These are phyloP conservation scores for Tolypocladium amazonense DNA, from an alignment of 2,329 filamentous ascomycete genomes.

Conservation along the genomic window DNA sequence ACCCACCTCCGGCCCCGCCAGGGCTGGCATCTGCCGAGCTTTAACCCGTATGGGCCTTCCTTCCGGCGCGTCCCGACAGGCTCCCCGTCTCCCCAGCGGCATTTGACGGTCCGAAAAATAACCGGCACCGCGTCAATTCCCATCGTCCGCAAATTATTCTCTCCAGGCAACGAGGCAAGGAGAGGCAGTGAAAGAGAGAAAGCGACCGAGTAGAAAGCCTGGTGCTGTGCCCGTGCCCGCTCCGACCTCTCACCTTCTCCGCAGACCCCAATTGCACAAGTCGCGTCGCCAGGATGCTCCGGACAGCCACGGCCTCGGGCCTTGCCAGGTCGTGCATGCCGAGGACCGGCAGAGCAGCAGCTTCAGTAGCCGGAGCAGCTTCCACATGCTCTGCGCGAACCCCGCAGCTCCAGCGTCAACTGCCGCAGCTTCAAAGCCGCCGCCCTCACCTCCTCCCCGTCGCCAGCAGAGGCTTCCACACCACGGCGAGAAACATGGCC, in stretches of 20 bases:
- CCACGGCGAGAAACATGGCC: constrained; percentile 13
- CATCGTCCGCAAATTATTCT: too few relatives aligned
- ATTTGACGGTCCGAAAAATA: too few relatives aligned
- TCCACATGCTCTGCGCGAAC: background rate
- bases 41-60: too few relatives aligned
- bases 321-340: too few relatives aligned
- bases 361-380: background rate
- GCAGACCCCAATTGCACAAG: background rate
- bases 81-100: too few relatives aligned
- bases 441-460: background rate
- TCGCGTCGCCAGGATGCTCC: background rate
- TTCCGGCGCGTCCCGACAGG: too few relatives aligned
- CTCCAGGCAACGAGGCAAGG: background rate
- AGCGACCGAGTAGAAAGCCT: background rate
- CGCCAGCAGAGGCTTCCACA: constrained; percentile 7
- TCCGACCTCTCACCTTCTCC: background rate
- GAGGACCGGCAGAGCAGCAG: background rate
- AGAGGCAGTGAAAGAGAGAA: background rate
- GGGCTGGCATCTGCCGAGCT: too few relatives aligned
- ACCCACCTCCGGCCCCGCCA: too few relatives aligned
- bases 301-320: background rate
- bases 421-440: background rate
- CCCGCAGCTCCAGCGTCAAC: too few relatives aligned
- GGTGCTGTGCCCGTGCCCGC: background rate
- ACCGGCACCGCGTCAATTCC: too few relatives aligned